A percentile compares a stretch with the other conserved stretches of the same genome.
Conservation (phyloP, 306 rosid genomes). For the Fragaria ananassa region DNA sequence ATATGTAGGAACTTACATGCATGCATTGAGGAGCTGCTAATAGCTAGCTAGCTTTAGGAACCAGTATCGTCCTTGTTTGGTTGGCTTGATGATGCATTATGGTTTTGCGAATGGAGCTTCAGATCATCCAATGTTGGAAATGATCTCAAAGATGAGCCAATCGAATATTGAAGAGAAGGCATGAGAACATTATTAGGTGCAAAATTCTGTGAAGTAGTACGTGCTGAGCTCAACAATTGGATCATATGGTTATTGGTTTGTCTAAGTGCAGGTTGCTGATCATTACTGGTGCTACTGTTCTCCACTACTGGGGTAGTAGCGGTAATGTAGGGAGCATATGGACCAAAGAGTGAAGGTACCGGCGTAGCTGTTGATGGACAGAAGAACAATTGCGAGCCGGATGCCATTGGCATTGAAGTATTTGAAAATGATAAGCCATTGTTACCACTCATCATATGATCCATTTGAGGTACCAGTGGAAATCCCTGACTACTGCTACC, state of each 20-base stretch:
- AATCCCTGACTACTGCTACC: constrained; percentile 64
- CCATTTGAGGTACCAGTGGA: constrained; percentile 34
- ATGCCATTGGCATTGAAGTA: constrained; percentile 19
- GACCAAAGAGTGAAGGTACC: constrained; percentile 38
- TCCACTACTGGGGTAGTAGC: constrained; percentile 33
- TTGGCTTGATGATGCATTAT: constrained; percentile 14
- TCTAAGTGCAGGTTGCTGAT: constrained; percentile 27
- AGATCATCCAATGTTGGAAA: constrained; percentile 33
- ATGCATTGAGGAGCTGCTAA: not conserved
- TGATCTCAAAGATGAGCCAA: constrained; percentile 35
- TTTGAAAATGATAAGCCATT: constrained; percentile 31
- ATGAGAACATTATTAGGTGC: constrained; percentile 39
- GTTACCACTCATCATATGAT: constrained; percentile 15
- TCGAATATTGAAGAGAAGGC: constrained; percentile 36
- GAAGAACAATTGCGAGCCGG: constrained; percentile 42
- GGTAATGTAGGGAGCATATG: constrained; percentile 43
- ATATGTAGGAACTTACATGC: constrained; percentile 7
- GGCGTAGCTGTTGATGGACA: constrained; percentile 38
- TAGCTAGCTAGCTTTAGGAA: constrained; percentile 29
- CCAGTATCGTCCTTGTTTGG: constrained; percentile 3
- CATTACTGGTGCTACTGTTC: constrained; percentile 19
- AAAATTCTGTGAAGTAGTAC: constrained; percentile 28
- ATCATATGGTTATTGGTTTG: constrained; percentile 27
- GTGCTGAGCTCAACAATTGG: constrained; percentile 49
- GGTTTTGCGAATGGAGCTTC: constrained; percentile 41